Percentiles rank a stretch among this genome's conserved stretches.
Conservation (phyloP, 148 eudicot genomes). For the Agrostemma githago region DNA sequence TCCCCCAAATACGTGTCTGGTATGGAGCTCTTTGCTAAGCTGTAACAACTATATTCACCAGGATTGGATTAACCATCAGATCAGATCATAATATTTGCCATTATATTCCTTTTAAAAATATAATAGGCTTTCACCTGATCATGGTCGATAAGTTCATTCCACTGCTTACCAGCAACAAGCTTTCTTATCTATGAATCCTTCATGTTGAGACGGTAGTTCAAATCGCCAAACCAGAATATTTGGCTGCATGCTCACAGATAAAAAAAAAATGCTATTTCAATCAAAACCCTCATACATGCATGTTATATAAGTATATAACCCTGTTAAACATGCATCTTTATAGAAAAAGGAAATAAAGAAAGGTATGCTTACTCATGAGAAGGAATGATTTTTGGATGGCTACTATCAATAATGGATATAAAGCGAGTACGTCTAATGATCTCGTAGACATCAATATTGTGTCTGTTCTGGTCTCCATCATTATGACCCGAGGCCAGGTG, state of each 20-base stretch:
- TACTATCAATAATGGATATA: conserved; percentile 54
- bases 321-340: background rate
- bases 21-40: no score
- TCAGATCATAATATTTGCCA: no score
- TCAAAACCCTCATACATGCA: background rate
- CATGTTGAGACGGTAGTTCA: conserved; percentile 88
- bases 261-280: background rate
- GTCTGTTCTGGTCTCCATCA: conserved; percentile 67
- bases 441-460: conserved; percentile 69
- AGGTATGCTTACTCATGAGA: conserved; percentile 83
- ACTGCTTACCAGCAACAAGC: conserved; percentile 55
- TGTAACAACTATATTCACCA: no score
- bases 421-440: conserved; percentile 75
- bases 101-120: no score
- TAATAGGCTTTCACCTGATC: no score
- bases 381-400: conserved; percentile 66
- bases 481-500: conserved; percentile 86
- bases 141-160: conserved; percentile 61
- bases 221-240: conserved; percentile 98
- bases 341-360: background rate
- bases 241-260: conserved; percentile 58
- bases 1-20: no score
- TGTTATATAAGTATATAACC: no score
- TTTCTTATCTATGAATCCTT: conserved; percentile 65
- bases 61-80: no score